These are phyloP conservation scores for Camellia sinensis DNA, from an alignment of 148 eudicot genomes.

Conservation along the genomic window DNA sequence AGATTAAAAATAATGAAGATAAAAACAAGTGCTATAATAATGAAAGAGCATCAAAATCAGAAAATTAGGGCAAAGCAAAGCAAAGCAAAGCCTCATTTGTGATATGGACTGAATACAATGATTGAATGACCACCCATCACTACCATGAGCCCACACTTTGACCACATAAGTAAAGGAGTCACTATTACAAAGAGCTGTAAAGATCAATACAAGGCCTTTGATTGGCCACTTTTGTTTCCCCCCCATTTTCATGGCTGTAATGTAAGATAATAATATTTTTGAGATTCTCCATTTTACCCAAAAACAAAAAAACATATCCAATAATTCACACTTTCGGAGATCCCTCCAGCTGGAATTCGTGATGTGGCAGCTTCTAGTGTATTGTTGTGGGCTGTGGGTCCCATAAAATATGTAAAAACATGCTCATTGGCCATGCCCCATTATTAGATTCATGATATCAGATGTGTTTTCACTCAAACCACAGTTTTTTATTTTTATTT, in stretches of 20 bases:
- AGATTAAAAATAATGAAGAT: too few relatives aligned
- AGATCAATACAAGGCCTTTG: neutral
- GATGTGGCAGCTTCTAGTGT: slow-evolving; percentile 5
- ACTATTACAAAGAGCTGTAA: slow-evolving; percentile 1
- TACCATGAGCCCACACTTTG: neutral
- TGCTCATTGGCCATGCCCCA: neutral
- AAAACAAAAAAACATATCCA: slow-evolving; percentile 12
- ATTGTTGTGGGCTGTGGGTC: neutral
- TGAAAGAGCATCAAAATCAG: neutral
- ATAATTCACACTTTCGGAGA: slow-evolving; percentile 28
- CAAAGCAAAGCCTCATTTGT: neutral
- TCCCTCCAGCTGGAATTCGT: slow-evolving; percentile 27
- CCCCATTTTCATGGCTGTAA: neutral
- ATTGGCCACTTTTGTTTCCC: neutral
- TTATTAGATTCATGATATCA: neutral
- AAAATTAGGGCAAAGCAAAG: neutral
- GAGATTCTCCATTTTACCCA: neutral
- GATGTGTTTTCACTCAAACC: neutral
- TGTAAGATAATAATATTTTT: slow-evolving; percentile 1
- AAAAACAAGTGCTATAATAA: too few relatives aligned
- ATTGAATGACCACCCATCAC: too few relatives aligned
- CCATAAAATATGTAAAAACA: neutral
- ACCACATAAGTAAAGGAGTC: neutral
- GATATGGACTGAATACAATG: neutral
- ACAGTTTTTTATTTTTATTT: neutral